Conservation (phyloP, 768 basidiomycete genomes). For the Trametes sanguinea region DNA sequence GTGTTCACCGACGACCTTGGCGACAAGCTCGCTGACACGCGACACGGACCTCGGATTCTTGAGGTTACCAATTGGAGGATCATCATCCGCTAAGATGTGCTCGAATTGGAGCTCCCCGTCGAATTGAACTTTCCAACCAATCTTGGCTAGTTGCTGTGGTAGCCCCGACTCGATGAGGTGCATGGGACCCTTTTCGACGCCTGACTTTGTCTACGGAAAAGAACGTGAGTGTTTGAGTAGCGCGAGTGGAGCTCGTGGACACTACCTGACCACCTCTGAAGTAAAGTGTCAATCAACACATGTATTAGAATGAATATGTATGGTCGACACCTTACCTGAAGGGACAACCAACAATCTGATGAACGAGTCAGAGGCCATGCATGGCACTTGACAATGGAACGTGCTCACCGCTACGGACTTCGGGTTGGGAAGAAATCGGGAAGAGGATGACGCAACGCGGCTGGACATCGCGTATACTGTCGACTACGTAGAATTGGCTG, state of each 20-base stretch:
- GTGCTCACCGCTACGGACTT: slow-evolving; percentile 74
- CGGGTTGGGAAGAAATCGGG: slow-evolving; percentile 60
- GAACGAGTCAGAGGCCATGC: slow-evolving; percentile 1
- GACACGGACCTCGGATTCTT: slow-evolving; percentile 91
- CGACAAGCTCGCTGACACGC: slow-evolving; percentile 76
- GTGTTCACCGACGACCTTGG: slow-evolving; percentile 71
- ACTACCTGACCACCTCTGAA: slow-evolving; percentile 65
- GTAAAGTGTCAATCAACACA: slow-evolving; percentile 4
- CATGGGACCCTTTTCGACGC: slow-evolving; percentile 88
- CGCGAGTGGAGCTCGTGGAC: slow-evolving; percentile 25
- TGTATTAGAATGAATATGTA: slow-evolving; percentile 6
- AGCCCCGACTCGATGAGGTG: slow-evolving; percentile 88
- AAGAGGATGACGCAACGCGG: slow-evolving; percentile 22
- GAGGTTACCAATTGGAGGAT: slow-evolving; percentile 84
- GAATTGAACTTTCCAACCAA: slow-evolving; percentile 91
- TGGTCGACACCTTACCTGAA: slow-evolving; percentile 68
- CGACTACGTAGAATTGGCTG: too few relatives aligned
- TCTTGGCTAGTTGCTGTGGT: slow-evolving; percentile 65
- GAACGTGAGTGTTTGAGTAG: background rate
- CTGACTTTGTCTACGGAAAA: slow-evolving; percentile 59
- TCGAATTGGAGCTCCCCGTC: slow-evolving; percentile 90
- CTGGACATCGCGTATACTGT: slow-evolving; percentile 4
- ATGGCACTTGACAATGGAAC: background rate
- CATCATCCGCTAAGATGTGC: slow-evolving; percentile 58
- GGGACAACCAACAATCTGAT: slow-evolving; percentile 89